Evolutionary conservation across 2,329 filamentous ascomycete genomes (phyloP).

Genomic region (Fusarium brachygibbosum): DNA sequence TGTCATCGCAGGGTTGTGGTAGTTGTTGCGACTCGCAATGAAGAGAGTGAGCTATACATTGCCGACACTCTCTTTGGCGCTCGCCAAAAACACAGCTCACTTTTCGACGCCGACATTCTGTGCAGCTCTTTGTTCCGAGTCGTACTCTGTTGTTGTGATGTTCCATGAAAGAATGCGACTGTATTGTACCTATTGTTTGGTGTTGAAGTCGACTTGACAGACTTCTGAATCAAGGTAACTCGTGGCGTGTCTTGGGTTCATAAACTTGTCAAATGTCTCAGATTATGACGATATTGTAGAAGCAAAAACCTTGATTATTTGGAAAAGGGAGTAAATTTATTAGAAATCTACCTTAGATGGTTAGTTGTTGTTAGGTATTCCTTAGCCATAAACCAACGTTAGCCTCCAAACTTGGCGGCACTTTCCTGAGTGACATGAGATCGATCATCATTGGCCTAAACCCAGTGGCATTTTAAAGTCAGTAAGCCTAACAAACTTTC

Average conservation of each 20-base stretch:
- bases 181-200: background rate
- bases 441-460: background rate
- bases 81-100: conserved; percentile 60
- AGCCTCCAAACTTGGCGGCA: background rate
- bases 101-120: conserved; percentile 63
- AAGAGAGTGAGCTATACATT: conserved; percentile 61
- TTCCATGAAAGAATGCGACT: conserved; percentile 2
- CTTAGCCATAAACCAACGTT: too few species aligned
- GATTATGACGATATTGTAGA: conserved; percentile 2
- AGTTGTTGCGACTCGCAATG: conserved; percentile 60
- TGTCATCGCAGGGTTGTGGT: background rate
- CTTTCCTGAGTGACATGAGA: background rate
- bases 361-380: too few species aligned
- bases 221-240: background rate
- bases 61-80: conserved; percentile 56
- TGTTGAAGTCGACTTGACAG: conserved; percentile 9
- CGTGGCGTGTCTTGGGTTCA: background rate
- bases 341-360: background rate
- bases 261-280: conserved; percentile 1
- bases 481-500: background rate
- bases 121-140: conserved; percentile 53
- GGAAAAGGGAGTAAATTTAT: background rate
- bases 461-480: background rate
- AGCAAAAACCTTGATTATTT: conserved; percentile 2
- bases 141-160: conserved; percentile 48